Conservation (phyloP, 306 rosid genomes). For the Begonia masoniana region DNA sequence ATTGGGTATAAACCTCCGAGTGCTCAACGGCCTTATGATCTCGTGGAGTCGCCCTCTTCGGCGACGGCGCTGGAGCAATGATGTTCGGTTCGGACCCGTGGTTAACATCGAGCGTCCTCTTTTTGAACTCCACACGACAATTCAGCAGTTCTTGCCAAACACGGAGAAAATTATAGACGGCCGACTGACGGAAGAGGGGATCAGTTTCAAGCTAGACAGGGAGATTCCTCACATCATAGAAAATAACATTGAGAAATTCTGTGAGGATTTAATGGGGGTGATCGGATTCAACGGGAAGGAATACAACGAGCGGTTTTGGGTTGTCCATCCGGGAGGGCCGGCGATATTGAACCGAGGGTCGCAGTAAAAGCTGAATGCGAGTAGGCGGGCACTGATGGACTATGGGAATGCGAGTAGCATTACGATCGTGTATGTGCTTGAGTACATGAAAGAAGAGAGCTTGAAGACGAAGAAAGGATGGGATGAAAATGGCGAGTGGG, state of each 20-base stretch:
- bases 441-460: constrained; percentile 68
- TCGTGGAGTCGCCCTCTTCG: constrained; percentile 83
- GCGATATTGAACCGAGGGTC: constrained; percentile 62
- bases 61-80: constrained; percentile 91
- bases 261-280: constrained; percentile 35
- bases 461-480: constrained; percentile 30
- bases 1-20: constrained; percentile 91
- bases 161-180: constrained; percentile 76
- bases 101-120: constrained; percentile 40
- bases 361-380: constrained; percentile 62
- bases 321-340: constrained; percentile 87
- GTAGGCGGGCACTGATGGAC: constrained; percentile 66
- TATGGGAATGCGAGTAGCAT: constrained; percentile 88
- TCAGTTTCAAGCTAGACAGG: constrained; percentile 61
- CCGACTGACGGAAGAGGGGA: constrained; percentile 74
- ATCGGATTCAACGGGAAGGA: constrained; percentile 34
- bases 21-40: constrained; percentile 66
- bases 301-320: constrained; percentile 67
- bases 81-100: constrained; percentile 48
- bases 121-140: constrained; percentile 75
- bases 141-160: constrained; percentile 54
- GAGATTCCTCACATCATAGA: constrained; percentile 87
- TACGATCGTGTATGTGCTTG: constrained; percentile 76
- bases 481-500: constrained; percentile 47
- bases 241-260: constrained; percentile 61